Conservation (phyloP, 495 filamentous ascomycete genomes). For the Hypoxylon cercidicola region DNA sequence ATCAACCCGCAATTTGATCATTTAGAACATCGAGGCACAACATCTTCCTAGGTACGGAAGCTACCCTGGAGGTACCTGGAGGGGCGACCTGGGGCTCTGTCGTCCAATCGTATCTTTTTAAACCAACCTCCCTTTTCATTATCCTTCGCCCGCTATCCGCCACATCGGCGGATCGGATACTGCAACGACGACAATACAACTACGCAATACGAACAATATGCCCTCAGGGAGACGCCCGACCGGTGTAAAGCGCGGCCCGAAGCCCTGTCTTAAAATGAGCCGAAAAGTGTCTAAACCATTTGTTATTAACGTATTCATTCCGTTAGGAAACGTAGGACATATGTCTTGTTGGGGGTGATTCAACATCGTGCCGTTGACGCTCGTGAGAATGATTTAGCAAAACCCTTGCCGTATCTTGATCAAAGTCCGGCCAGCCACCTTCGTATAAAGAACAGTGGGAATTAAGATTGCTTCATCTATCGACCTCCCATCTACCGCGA, state of each 20-base stretch:
- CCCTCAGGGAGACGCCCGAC: background rate
- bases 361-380: background rate
- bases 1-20: conserved; percentile 4
- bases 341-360: conserved; percentile 1
- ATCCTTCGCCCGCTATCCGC: conserved; percentile 10
- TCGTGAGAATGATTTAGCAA: background rate
- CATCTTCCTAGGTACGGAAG: no score
- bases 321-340: conserved; percentile 3
- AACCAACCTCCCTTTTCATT: conserved; percentile 26
- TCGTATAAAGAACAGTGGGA: background rate
- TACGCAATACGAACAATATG: background rate
- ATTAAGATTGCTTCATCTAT: background rate
- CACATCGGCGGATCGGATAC: conserved; percentile 19
- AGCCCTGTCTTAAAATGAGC: conserved; percentile 9
- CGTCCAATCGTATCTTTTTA: conserved; percentile 24
- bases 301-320: background rate
- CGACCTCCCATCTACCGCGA: conserved; percentile 3
- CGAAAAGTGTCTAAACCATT: conserved; percentile 9
- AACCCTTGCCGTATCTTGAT: background rate
- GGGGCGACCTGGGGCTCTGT: background rate
- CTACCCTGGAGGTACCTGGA: no score
- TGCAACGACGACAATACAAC: conserved; percentile 12
- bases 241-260: conserved; percentile 13
- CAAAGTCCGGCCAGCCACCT: background rate
- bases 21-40: no score